Evolutionary conservation across 352 stramenopile genomes (phyloP).

Genomic region (Aphanomyces invadans): DNA sequence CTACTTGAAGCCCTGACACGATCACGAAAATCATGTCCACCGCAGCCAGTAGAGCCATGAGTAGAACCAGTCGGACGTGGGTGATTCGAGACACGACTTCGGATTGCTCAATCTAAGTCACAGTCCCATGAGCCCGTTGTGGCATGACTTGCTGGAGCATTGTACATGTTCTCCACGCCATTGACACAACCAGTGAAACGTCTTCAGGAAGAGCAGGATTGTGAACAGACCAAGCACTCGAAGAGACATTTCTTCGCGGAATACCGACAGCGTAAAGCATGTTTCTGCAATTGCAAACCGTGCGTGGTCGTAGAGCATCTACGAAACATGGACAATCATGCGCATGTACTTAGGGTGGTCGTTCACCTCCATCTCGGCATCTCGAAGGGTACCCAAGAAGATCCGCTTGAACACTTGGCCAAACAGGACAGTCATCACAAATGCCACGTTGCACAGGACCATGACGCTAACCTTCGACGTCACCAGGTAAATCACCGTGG

Average conservation of each 20-base stretch:
- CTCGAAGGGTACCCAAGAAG: constrained; percentile 73
- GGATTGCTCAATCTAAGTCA: constrained; percentile 79
- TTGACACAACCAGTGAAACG: constrained; percentile 89
- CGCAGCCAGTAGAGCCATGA: constrained; percentile 79
- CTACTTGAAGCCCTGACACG: constrained; percentile 72
- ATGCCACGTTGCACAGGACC: constrained; percentile 91
- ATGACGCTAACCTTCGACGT: constrained; percentile 95
- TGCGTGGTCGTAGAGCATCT: constrained; percentile 94
- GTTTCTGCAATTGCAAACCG: constrained; percentile 98
- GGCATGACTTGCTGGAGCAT: neutral
- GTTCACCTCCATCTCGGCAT: constrained; percentile 74
- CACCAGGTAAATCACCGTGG: constrained; percentile 93
- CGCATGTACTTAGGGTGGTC: neutral
- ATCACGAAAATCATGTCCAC: constrained; percentile 87
- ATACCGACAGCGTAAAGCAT: constrained; percentile 98
- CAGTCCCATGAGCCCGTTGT: no score
- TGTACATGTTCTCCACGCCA: constrained; percentile 82
- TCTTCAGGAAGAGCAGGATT: constrained; percentile 93
- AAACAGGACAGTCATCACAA: constrained; percentile 84
- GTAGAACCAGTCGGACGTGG: constrained; percentile 81
- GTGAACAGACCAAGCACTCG: constrained; percentile 94
- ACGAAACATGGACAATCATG: constrained; percentile 34
- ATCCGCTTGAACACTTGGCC: constrained; percentile 74
- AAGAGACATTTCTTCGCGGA: constrained; percentile 95
- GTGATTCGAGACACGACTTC: constrained; percentile 63